Conservation (phyloP, 1,284 basidiomycete species). For the Puccinia triticina region DNA sequence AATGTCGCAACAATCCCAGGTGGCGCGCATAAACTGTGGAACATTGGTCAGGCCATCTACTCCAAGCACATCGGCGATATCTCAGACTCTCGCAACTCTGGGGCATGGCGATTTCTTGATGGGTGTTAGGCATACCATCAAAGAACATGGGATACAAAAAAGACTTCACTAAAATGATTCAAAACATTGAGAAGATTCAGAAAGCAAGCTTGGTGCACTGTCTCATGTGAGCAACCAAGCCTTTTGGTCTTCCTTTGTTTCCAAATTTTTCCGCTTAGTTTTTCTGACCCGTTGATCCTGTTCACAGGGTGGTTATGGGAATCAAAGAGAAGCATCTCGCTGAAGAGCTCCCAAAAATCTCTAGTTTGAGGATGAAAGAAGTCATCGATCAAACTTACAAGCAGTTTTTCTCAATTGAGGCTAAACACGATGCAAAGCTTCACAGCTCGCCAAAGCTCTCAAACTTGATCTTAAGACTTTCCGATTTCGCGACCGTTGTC, state of each 20-base stretch:
- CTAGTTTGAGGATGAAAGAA: too few species aligned
- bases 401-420: neutral
- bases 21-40: slow-evolving; percentile 10
- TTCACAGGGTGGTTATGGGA: neutral
- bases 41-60: slow-evolving; percentile 13
- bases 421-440: neutral
- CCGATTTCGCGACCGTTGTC: slow-evolving; percentile 5
- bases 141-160: slow-evolving; percentile 17
- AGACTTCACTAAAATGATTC: slow-evolving; percentile 2
- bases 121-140: neutral
- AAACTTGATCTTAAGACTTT: neutral
- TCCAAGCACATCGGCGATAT: neutral
- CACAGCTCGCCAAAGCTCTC: neutral
- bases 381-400: too few species aligned
- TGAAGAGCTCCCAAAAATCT: neutral
- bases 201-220: neutral
- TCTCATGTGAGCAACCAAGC: neutral
- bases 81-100: neutral
- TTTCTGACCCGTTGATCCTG: neutral
- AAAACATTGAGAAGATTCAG: slow-evolving; percentile 6
- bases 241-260: too few species aligned
- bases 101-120: neutral
- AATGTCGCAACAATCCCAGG: neutral
- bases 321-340: neutral
- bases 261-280: neutral